Conservation (phyloP, 805 yeast species). For the Candida nitratophila region DNA sequence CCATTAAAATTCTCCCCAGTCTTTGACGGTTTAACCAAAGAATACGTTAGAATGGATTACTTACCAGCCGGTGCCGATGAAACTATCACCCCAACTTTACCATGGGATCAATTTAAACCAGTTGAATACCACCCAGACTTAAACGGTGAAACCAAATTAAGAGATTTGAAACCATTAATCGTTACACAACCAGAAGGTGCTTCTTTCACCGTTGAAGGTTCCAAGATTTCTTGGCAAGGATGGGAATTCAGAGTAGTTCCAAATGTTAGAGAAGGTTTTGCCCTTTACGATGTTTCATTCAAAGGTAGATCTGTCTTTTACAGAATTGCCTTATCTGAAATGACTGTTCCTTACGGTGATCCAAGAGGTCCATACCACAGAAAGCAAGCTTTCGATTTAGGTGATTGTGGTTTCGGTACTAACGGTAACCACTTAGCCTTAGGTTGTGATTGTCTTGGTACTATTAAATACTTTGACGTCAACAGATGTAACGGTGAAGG, state of each 20-base stretch:
- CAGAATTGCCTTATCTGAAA: conserved; percentile 68
- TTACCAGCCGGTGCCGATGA: conserved; percentile 69
- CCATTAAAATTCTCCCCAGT: conserved; percentile 73
- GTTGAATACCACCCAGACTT: conserved; percentile 73
- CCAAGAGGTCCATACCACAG: conserved; percentile 79
- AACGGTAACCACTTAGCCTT: conserved; percentile 59
- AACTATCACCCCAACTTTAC: conserved; percentile 43
- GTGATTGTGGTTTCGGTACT: conserved; percentile 79
- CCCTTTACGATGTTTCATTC: conserved; percentile 62
- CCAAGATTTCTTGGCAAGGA: conserved; percentile 70
- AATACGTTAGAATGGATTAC: conserved; percentile 66
- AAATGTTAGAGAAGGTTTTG: conserved; percentile 75
- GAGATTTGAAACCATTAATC: conserved; percentile 64
- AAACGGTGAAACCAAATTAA: conserved; percentile 39
- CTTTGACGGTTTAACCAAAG: conserved; percentile 51
- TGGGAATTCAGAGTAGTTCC: conserved; percentile 73
- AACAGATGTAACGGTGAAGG: conserved; percentile 51
- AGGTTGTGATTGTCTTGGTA: conserved; percentile 82
- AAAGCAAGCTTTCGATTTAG: conserved; percentile 82
- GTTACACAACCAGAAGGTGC: conserved; percentile 77
- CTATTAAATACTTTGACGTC: conserved; percentile 66
- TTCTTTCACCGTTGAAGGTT: conserved; percentile 52
- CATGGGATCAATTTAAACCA: conserved; percentile 53
- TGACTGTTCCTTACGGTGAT: conserved; percentile 87
- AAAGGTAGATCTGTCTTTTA: conserved; percentile 72